Base-by-base conservation (phyloP, 2,329 filamentous ascomycete genomes). In the Aspergillus persii region DNA sequence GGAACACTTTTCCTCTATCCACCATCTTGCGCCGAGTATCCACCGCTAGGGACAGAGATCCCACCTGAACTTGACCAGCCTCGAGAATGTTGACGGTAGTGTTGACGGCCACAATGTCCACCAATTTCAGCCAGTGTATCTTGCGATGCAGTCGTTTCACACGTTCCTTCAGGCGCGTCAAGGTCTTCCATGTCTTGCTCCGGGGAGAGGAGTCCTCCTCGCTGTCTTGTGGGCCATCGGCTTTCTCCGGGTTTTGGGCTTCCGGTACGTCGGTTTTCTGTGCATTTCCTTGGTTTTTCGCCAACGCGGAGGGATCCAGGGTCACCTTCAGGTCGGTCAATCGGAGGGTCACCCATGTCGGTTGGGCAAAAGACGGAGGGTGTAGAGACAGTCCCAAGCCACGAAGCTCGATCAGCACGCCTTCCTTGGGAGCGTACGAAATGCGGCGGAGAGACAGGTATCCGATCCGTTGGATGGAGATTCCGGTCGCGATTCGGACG, bases 381-480 rank as follows among this genome's bases (percentile, higher is more conserved):
- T 99, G 95, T 63, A 98, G 77, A 58, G 91, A 89, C 68, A 99
- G 82, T 49, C 95, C 92, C 54, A 99, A 82, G 53, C 93, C 91
- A 53, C 95, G 88, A 58, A 99, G 88, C 75, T 96, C 92, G 75
- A 99, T 86, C 69, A 89, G 89, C 70, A 96, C 81, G 67, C 95
- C 95, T 84, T 96, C 92, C 76, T 85, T 88, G 30, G 92, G 92
- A 12, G 91, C 91, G 75, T 96, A 98, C 59, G 92, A 89, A 62
- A 99, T 89, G 67, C 94, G 89, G 64, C 94, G 89, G 66, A 99
- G 83, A 39, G 95, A 96, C 66, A 96, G 88, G 75, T 96, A 96
- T 63, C 95, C 95, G 67, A 99, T 86, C 67, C 95, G 88, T 77
- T 99, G 96, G 65, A 99, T 96, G 5, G 95, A 99, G 58, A 99